Conservation (phyloP, 371 early-diverging fungal species). For the Coemansia sp. region DNA sequence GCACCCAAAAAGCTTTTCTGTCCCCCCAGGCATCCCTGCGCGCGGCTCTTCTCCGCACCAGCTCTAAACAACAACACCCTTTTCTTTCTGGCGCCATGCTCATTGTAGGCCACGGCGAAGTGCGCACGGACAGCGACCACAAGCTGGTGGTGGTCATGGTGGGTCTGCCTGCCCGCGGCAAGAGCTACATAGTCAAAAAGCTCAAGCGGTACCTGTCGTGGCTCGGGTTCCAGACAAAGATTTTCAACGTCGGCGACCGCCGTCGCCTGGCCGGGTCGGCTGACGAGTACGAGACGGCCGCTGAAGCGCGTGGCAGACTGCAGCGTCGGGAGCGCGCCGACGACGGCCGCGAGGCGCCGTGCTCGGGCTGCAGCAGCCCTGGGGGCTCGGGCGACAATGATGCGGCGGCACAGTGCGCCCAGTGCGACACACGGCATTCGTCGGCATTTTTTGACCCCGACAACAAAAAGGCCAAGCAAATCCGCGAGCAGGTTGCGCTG, state of each 20-base stretch:
- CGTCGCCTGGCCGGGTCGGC: constrained; percentile 83
- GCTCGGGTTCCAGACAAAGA: constrained; percentile 87
- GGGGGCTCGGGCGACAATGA: not conserved
- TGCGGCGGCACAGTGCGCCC: constrained; percentile 10
- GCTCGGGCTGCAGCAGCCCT: constrained; percentile 26
- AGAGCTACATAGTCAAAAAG: constrained; percentile 91
- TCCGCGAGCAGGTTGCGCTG: constrained; percentile 79
- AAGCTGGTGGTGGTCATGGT: constrained; percentile 58
- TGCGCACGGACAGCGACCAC: constrained; percentile 50
- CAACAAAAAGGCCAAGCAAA: constrained; percentile 67
- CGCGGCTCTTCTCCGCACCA: not conserved
- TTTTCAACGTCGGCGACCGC: constrained; percentile 96
- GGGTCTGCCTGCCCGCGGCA: constrained; percentile 86
- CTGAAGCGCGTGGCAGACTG: not conserved
- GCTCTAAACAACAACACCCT: not conserved
- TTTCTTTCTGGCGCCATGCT: constrained; percentile 16
- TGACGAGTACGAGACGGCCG: constrained; percentile 47
- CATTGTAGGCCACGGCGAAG: constrained; percentile 43
- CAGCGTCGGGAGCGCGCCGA: not conserved
- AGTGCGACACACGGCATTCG: constrained; percentile 43
- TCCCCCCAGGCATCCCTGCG: not conserved
- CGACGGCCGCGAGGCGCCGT: not conserved
- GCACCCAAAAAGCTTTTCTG: too few relatives aligned
- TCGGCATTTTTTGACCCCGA: constrained; percentile 84
- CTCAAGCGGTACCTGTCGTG: constrained; percentile 91